These are phyloP conservation scores for Neurospora pannonica DNA, from an alignment of 495 filamentous ascomycete species.

Conservation along the genomic window DNA sequence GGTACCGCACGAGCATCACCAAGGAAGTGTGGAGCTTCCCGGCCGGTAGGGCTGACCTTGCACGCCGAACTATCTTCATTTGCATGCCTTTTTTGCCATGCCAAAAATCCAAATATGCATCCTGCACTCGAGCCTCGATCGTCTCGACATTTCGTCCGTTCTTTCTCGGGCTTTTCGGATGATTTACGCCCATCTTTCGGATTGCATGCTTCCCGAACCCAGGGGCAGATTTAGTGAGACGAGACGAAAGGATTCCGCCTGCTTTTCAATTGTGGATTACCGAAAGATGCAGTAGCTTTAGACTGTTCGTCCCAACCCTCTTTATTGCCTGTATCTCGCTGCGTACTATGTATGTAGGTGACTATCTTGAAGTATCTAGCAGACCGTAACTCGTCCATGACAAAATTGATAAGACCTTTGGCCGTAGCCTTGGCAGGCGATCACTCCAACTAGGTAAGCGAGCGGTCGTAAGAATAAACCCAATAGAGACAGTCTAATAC, in stretches of 20 bases:
- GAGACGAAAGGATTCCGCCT: not conserved
- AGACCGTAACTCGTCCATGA: too few relatives aligned
- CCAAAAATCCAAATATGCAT: not conserved
- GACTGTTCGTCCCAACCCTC: not conserved
- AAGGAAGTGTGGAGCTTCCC: not conserved
- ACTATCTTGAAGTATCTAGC: not conserved
- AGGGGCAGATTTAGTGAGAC: not conserved
- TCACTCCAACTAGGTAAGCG: too few relatives aligned
- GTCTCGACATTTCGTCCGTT: not conserved
- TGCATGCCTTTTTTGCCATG: not conserved
- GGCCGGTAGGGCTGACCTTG: not conserved
- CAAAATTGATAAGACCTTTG: too few relatives aligned
- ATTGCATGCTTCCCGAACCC: not conserved
- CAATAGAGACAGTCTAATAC: too few relatives aligned
- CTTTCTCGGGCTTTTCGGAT: not conserved
- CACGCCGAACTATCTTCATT: too few relatives aligned
- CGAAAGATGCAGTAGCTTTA: not conserved
- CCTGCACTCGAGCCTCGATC: not conserved
- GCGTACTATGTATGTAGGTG: too few relatives aligned
- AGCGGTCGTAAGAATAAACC: not conserved
- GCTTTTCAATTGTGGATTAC: not conserved
- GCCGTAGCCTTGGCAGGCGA: too few relatives aligned
- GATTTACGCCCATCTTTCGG: not conserved
- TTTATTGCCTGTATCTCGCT: not conserved
- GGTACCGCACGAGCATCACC: not conserved